Evolutionary conservation across 148 eudicot genomes (phyloP).

Genomic region (Cornus kousa): DNA sequence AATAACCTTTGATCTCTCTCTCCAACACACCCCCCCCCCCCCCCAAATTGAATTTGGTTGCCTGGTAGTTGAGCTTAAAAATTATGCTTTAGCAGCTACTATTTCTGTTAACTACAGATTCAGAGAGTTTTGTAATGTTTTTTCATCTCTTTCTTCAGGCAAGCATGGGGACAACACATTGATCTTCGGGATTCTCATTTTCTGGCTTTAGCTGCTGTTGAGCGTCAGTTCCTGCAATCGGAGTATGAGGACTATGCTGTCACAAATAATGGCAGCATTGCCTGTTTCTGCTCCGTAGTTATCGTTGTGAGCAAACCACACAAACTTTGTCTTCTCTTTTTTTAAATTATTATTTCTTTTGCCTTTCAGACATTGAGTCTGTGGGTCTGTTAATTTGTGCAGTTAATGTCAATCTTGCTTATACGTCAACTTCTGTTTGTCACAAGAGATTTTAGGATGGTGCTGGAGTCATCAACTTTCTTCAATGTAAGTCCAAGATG

Average conservation of each 20-base stretch:
- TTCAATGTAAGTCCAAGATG: conserved; percentile 42
- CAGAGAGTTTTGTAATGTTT: neutral
- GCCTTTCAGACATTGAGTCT: conserved; percentile 4
- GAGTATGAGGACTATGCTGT: conserved; percentile 69
- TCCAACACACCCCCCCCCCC: neutral
- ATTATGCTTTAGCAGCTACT: neutral
- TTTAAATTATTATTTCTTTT: neutral
- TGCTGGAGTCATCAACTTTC: conserved; percentile 54
- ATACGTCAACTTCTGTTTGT: conserved; percentile 67
- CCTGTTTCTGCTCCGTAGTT: conserved; percentile 61
- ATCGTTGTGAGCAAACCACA: conserved; percentile 43
- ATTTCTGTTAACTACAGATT: neutral
- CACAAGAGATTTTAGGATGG: conserved; percentile 58
- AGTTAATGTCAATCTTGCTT: conserved; percentile 76
- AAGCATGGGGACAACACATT: conserved; percentile 67
- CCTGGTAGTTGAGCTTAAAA: neutral
- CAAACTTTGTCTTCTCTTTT: neutral
- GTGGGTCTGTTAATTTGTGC: conserved; percentile 22
- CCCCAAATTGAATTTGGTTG: neutral
- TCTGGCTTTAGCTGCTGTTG: conserved; percentile 63
- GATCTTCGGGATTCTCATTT: conserved; percentile 52
- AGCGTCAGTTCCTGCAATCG: conserved; percentile 62
- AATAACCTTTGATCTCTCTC: neutral
- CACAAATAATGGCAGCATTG: conserved; percentile 52
- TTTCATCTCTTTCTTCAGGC: conserved; percentile 39